Evolutionary conservation across 1,139 yeast genomes (phyloP).

Genomic region (Keqinozyma sinolaborantium): DNA sequence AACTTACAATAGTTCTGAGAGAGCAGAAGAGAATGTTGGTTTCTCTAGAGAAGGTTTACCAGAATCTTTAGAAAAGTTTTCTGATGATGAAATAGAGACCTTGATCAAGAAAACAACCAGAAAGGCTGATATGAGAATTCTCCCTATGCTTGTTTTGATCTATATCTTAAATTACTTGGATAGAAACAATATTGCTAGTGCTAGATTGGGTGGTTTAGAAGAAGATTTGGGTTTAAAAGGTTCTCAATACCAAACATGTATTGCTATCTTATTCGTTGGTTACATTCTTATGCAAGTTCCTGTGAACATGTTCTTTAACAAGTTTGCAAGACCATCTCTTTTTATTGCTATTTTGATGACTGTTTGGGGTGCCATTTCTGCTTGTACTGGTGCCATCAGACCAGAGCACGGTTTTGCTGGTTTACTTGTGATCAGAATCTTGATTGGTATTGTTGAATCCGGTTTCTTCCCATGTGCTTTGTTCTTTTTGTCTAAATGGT

Average conservation of each 20-base stretch:
- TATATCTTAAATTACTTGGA: constrained; percentile 56
- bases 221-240: constrained; percentile 47
- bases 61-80: constrained; percentile 27
- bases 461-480: constrained; percentile 57
- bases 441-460: constrained; percentile 56
- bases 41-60: constrained; percentile 16
- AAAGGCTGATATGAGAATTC: constrained; percentile 50
- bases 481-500: constrained; percentile 47
- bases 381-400: constrained; percentile 25
- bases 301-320: constrained; percentile 46
- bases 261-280: constrained; percentile 58
- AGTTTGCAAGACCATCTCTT: constrained; percentile 47
- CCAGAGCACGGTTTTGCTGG: constrained; percentile 32
- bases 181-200: constrained; percentile 60
- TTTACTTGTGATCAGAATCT: constrained; percentile 43
- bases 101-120: constrained; percentile 39
- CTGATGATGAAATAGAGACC: constrained; percentile 32
- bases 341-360: constrained; percentile 51
- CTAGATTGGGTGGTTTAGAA: constrained; percentile 55
- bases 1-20: not conserved
- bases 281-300: constrained; percentile 62
- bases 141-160: constrained; percentile 53
- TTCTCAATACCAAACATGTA: constrained; percentile 51
- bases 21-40: not conserved
- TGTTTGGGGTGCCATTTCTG: constrained; percentile 50